Evolutionary conservation across 257 asterid species (phyloP).

Genomic region (Gentiana macrophylla): DNA sequence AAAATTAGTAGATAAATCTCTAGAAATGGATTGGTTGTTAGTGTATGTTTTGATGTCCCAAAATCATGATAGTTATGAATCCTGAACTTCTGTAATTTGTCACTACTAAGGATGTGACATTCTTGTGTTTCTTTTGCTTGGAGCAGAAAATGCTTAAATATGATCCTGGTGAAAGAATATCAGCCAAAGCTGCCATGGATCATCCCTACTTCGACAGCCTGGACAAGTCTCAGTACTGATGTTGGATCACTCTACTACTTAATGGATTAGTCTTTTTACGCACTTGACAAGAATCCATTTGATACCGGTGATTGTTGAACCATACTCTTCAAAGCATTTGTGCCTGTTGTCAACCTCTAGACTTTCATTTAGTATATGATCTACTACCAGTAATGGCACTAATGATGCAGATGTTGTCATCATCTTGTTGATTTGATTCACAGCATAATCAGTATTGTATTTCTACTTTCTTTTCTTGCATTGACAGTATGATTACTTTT

Average conservation of each 20-base stretch:
- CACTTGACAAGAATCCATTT: no score
- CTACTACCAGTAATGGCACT: not conserved
- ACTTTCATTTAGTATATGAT: not conserved
- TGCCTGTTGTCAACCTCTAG: not conserved
- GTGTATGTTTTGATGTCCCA: no score
- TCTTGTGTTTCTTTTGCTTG: conserved; percentile 12
- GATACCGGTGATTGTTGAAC: no score
- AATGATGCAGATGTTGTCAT: conserved; percentile 18
- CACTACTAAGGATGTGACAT: not conserved
- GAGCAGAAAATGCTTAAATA: conserved; percentile 75
- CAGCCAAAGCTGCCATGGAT: conserved; percentile 86
- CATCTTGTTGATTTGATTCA: conserved; percentile 37
- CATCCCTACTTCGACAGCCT: conserved; percentile 90
- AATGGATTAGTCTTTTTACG: no score
- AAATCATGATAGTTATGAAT: no score
- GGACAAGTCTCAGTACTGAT: conserved; percentile 82
- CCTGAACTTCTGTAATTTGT: no score
- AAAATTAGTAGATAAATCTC: no score
- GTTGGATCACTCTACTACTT: not conserved
- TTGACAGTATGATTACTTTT: no score
- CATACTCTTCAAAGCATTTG: not conserved
- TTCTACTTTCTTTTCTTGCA: no score
- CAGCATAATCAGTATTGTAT: no score
- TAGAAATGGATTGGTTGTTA: no score
- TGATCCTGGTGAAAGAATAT: conserved; percentile 81